Conservation (phyloP, 2,329 filamentous ascomycete genomes). For the Aureobasidium sp. region DNA sequence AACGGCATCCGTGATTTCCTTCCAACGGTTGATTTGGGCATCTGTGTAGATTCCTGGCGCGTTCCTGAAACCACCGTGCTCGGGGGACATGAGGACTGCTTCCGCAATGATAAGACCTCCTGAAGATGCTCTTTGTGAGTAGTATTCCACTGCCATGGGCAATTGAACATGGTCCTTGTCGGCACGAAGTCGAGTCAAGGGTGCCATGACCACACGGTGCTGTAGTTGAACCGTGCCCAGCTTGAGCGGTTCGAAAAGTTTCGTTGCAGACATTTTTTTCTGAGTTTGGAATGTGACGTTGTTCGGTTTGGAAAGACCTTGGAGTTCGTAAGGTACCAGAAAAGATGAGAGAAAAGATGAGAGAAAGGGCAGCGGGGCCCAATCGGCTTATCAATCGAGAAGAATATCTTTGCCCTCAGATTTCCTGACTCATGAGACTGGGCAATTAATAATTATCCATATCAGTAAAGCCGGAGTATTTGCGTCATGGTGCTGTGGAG, state of each 20-base stretch:
- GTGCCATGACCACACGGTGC: slow-evolving; percentile 46
- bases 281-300: not conserved
- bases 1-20: slow-evolving; percentile 50
- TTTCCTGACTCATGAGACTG: not conserved
- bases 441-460: not conserved
- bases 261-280: slow-evolving; percentile 8
- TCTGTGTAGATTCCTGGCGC: slow-evolving; percentile 49
- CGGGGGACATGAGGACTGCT: slow-evolving; percentile 42
- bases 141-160: slow-evolving; percentile 13
- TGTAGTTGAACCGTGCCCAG: slow-evolving; percentile 34
- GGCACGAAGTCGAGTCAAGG: slow-evolving; percentile 43
- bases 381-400: not conserved
- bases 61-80: slow-evolving; percentile 40
- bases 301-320: not conserved
- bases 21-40: slow-evolving; percentile 53
- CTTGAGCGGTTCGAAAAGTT: slow-evolving; percentile 34
- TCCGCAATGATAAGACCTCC: slow-evolving; percentile 53
- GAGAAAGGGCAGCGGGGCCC: not conserved
- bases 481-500: too few species aligned
- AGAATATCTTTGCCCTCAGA: not conserved
- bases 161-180: slow-evolving; percentile 40
- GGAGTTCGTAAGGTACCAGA: not conserved
- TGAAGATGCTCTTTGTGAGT: slow-evolving; percentile 23
- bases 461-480: not conserved
- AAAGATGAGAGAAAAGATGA: too few species aligned